A percentile compares a stretch with the other conserved stretches of the same genome.
Conservation (phyloP, 1,139 yeast genomes). For the Pichia sp. region DNA sequence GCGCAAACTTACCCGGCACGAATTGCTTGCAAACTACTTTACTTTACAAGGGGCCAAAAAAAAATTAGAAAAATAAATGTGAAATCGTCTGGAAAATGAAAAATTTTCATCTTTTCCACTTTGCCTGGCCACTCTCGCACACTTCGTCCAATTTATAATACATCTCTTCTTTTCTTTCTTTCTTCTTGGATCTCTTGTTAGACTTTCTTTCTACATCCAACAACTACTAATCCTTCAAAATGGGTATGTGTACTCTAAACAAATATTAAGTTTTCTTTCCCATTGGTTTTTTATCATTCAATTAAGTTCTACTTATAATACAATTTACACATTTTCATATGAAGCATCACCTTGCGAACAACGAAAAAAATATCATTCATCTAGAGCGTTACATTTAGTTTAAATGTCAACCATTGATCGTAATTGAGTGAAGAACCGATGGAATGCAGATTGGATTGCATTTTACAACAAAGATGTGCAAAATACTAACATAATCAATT, state of each 20-base stretch:
- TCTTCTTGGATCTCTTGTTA: not conserved
- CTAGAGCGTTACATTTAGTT: no score
- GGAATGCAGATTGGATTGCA: not conserved
- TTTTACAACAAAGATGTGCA: not conserved
- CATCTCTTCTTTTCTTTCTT: not conserved
- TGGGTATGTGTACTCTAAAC: slow-evolving; percentile 9
- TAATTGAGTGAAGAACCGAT: no score
- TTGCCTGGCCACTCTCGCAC: not conserved
- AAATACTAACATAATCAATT: not conserved
- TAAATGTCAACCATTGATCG: no score
- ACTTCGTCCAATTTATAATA: not conserved
- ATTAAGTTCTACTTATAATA: not conserved
- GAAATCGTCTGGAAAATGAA: not conserved
- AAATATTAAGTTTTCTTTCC: not conserved
- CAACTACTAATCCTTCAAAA: slow-evolving; percentile 11
- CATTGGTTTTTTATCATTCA: not conserved
- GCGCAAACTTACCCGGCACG: not conserved
- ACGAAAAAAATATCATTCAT: no score
- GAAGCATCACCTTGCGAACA: no score
- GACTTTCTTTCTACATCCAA: slow-evolving; percentile 1
- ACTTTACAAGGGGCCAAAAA: not conserved
- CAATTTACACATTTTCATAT: not conserved
- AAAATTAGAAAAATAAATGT: not conserved
- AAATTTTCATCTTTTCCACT: not conserved
- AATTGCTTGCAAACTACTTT: no score